Evolutionary conservation across 768 basidiomycete genomes (phyloP), one percentile per base, ranked within the genome.

Genomic region (Hericium rajendrae): DNA sequence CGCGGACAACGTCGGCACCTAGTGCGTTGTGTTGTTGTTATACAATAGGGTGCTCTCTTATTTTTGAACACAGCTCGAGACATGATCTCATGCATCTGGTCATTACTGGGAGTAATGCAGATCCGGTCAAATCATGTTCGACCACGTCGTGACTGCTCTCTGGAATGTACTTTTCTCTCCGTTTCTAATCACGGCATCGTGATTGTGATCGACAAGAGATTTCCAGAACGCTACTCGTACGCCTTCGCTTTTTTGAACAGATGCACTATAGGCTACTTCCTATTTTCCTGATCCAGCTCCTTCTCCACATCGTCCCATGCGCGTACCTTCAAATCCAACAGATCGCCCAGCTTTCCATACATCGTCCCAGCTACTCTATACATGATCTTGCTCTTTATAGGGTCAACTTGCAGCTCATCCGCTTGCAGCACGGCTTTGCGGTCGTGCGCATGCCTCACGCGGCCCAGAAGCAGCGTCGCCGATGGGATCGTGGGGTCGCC

Each of bases 331-430:
- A 32, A 32, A 57, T 78, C 73, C 64, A 79, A 80, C 22, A 74
- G 74, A 53, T 79, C 71, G 20, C 72, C 69, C 43, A 80, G 62
- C 41, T 77, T 68, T 5, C 75, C 75, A 66, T 84, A 87, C 49
- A 72, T 73, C 37, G 70, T 71, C 10, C 79, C 84, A 38, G 81
- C 85, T 38, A 88, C 69, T 46, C 86, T 73, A 13, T 75, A 74
- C 49, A 83, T 68, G 5, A 77, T 71, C 5, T 74, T 71, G 53
- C 82, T 71, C 67, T 78, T 81, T 6, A 60, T 67, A 15, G 75
- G 72, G 66, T 84, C 78, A 46, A 83, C 67, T 38, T 64, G 66
- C 26, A 67, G 64, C 13, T 75, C 73, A 56, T 76, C 74, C 15
- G 70, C 68, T 51, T 62, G 67, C 57, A 84, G 67, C 32, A 81